These are phyloP conservation scores for Schwanniomyces pseudopolymorphus DNA, from an alignment of 805 yeast species.

Conservation along the genomic window DNA sequence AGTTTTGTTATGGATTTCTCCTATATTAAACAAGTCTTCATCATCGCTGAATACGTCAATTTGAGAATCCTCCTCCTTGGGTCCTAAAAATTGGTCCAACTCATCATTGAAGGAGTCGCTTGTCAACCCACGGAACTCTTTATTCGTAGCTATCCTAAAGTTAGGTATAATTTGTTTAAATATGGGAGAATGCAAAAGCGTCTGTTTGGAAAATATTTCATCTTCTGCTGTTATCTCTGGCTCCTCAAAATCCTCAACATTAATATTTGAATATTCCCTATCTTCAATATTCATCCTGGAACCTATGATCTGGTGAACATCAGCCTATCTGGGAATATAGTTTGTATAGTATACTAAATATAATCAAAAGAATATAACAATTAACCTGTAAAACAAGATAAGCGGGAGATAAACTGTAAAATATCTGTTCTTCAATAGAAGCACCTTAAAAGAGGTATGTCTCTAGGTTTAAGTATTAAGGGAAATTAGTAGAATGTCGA, in stretches of 20 bases:
- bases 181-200: conserved; percentile 42
- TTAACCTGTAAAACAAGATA: neutral
- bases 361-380: too few species aligned
- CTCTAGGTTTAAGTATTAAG: too few species aligned
- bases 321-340: neutral
- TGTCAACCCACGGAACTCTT: conserved; percentile 33
- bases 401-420: neutral
- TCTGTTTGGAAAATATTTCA: conserved; percentile 27
- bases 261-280: conserved; percentile 10
- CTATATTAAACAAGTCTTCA: conserved; percentile 23
- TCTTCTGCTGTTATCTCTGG: neutral
- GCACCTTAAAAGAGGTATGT: too few species aligned
- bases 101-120: conserved; percentile 38
- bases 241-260: conserved; percentile 5
- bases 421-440: too few species aligned
- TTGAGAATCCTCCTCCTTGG: conserved; percentile 37
- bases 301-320: neutral
- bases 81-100: conserved; percentile 31
- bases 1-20: conserved; percentile 2
- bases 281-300: conserved; percentile 4
- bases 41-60: conserved; percentile 37
- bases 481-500: too few species aligned
- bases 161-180: conserved; percentile 30
- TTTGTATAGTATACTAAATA: too few species aligned
- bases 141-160: conserved; percentile 30